Evolutionary conservation across 2,329 filamentous ascomycete genomes (phyloP), one percentile per base, ranked within the genome.

Genomic region (Elsinoe perseae): DNA sequence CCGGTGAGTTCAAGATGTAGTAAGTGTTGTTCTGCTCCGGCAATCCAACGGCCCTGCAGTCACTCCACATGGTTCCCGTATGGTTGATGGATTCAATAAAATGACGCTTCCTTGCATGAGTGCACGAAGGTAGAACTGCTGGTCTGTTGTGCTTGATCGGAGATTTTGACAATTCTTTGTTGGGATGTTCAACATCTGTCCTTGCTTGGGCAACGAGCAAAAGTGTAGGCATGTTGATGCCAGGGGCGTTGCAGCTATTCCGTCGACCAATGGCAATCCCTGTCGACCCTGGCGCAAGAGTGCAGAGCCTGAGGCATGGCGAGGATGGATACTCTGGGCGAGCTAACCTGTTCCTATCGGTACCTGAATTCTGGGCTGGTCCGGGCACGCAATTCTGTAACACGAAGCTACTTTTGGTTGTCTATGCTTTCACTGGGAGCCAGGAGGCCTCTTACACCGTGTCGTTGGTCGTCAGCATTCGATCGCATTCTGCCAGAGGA

Each of bases 301-400:
- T 40, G 27, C 27, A 25, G 30, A 36, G 20, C 30, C 40, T 30
- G 55, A 57, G 55, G 44, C 55, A 43, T 52, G 30, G 44, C 44
- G 18, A 30, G 6, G 10, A 27, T 32, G 44, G 25, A 32, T 30
- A 50, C 14, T 10, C 14, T 32, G 44, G 44, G 30, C 48, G 18
- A 20, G 20, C 48, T 52, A 52, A 52, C 48, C 48, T 52, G 48
- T 52, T 52, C 48, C 48, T 52, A 38, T 52, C 48, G 48, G 48
- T 52, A 52, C 48, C 48, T 52, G 48, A 25, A 36, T 52, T 28
- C 30, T 32, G 7, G 18, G 30, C 32, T 38, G 25, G 30, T 4
- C 18, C 16, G 25, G 12, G 48, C 48, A 52, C 18, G 16, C 25
- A 28, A 21, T 25, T 52, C 48, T 52, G 48, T 38, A 52, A 52